phyloP scores from a whole-genome alignment of 2,329 filamentous ascomycete species.

The Fulvia fulva region DNA sequence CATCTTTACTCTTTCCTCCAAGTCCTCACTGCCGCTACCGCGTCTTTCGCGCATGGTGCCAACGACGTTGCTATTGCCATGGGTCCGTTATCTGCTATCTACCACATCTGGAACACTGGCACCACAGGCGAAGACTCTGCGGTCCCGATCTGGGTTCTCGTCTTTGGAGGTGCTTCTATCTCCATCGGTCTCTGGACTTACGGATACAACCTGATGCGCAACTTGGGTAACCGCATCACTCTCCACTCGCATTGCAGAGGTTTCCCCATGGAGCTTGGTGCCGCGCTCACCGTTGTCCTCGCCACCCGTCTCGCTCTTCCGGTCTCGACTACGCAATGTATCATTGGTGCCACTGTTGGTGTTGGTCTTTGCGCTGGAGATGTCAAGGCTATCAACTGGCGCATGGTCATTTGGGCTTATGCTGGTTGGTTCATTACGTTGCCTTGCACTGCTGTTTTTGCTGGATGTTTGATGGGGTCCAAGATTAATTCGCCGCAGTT shows the following conservation, averaged over 20 bases:
- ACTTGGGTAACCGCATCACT: slow-evolving; percentile 56
- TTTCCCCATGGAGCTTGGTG: slow-evolving; percentile 56
- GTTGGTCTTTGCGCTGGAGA: slow-evolving; percentile 57
- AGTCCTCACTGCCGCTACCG: slow-evolving; percentile 63
- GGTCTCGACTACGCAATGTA: slow-evolving; percentile 61
- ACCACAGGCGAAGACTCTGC: slow-evolving; percentile 39
- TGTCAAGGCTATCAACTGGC: slow-evolving; percentile 57
- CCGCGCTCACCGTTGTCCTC: slow-evolving; percentile 58
- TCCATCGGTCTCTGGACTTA: slow-evolving; percentile 57
- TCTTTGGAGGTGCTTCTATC: slow-evolving; percentile 50
- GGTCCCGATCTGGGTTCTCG: slow-evolving; percentile 59
- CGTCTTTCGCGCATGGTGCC: slow-evolving; percentile 64
- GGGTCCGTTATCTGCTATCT: slow-evolving; percentile 59
- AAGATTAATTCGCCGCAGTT: background rate
- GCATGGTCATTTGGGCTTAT: slow-evolving; percentile 58
- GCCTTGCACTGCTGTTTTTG: slow-evolving; percentile 47
- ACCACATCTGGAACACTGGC: slow-evolving; percentile 53
- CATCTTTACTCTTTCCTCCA: slow-evolving; percentile 63
- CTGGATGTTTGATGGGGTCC: background rate
- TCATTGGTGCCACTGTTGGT: slow-evolving; percentile 57
- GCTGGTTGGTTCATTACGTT: slow-evolving; percentile 57
- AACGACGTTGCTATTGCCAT: slow-evolving; percentile 60
- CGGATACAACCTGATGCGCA: slow-evolving; percentile 60
- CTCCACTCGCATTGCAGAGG: slow-evolving; percentile 57
- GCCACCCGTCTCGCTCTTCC: slow-evolving; percentile 59